phyloP scores from a whole-genome alignment of 2,329 filamentous ascomycete genomes.

The Aureobasidium sp. region DNA sequence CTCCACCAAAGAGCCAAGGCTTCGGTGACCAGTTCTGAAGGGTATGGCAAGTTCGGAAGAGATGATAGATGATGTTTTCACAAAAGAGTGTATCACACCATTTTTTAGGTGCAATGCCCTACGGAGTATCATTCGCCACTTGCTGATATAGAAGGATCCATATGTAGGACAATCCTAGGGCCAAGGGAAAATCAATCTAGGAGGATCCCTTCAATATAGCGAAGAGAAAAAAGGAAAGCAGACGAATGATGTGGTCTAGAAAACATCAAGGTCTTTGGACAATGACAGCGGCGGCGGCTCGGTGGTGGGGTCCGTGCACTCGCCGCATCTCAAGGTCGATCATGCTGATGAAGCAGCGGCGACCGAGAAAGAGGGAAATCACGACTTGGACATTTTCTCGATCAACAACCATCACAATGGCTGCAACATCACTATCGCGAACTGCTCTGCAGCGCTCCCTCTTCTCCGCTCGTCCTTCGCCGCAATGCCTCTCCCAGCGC shows the following conservation, averaged over 20 bases:
- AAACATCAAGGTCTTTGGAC: background rate
- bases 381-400: background rate
- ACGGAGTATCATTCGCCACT: conserved; percentile 1
- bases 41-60: background rate
- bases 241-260: too few relatives aligned
- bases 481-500: conserved; percentile 9
- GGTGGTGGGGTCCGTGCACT: conserved; percentile 2
- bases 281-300: conserved; percentile 9
- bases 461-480: background rate
- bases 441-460: conserved; percentile 5
- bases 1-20: background rate
- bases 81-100: background rate
- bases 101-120: background rate
- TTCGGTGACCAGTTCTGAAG: background rate
- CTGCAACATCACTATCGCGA: conserved; percentile 10
- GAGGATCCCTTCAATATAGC: too few relatives aligned
- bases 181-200: too few relatives aligned
- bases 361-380: background rate
- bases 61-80: background rate
- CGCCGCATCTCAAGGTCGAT: background rate
- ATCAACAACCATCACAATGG: background rate
- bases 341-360: conserved; percentile 1
- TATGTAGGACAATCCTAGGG: background rate
- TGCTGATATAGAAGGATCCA: background rate
- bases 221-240: background rate